These are phyloP conservation scores for Exophiala phaeomuriformis DNA, from an alignment of 2,329 filamentous ascomycete genomes.

Conservation along the genomic window DNA sequence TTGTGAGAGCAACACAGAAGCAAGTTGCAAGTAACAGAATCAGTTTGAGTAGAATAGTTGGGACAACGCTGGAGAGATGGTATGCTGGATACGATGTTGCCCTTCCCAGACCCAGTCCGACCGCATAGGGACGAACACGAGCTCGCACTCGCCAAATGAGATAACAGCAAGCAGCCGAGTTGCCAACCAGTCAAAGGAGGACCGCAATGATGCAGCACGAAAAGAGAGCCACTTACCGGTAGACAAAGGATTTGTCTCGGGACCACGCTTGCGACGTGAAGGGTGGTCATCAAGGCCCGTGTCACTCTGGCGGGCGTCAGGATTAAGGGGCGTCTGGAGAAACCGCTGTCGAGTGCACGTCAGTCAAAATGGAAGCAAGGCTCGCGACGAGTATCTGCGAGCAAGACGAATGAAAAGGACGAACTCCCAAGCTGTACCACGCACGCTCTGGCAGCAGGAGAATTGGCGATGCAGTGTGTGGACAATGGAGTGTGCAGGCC, in stretches of 20 bases:
- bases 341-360: not conserved
- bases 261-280: slow-evolving; percentile 14
- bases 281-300: slow-evolving; percentile 7
- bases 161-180: slow-evolving; percentile 9
- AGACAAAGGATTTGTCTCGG: slow-evolving; percentile 26
- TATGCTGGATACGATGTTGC: not conserved
- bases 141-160: slow-evolving; percentile 1
- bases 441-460: not conserved
- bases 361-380: not conserved
- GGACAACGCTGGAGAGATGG: not conserved
- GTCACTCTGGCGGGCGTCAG: slow-evolving; percentile 18
- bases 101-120: not conserved
- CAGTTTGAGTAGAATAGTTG: not conserved
- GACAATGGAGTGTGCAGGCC: too few relatives aligned
- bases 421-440: slow-evolving; percentile 4
- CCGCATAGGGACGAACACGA: slow-evolving; percentile 2
- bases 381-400: slow-evolving; percentile 1
- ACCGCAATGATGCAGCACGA: slow-evolving; percentile 6
- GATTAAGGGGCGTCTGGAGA: slow-evolving; percentile 9
- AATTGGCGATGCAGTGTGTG: not conserved
- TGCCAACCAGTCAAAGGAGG: slow-evolving; percentile 11
- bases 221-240: slow-evolving; percentile 18
- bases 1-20: not conserved
- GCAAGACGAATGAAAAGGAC: not conserved
- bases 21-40: not conserved